A percentile compares a stretch with the other conserved stretches of the same genome.
These are phyloP conservation scores for Aspergillus niger DNA, from an alignment of 2,329 filamentous ascomycete genomes.

Conservation along the genomic window DNA sequence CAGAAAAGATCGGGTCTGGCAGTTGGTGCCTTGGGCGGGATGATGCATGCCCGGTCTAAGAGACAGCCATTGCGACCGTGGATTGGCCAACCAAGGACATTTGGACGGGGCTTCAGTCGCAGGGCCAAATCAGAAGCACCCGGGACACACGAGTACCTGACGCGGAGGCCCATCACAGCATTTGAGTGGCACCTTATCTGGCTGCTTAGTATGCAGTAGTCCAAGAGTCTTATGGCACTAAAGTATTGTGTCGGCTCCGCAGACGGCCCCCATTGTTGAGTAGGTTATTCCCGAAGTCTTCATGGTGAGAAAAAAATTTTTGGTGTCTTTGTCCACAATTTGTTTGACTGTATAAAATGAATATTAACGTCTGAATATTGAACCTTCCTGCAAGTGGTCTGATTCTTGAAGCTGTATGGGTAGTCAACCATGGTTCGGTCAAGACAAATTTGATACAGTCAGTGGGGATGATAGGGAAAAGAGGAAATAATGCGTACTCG, in stretches of 20 bases:
- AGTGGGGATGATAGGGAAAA: conserved; percentile 20
- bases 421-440: conserved; percentile 19
- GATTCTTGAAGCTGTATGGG: conserved; percentile 3
- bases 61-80: conserved; percentile 18
- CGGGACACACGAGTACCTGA: conserved; percentile 19
- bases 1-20: conserved; percentile 29
- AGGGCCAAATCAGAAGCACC: conserved; percentile 20
- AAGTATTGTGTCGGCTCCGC: not conserved
- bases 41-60: conserved; percentile 33
- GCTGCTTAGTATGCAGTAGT: conserved; percentile 2
- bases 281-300: not conserved
- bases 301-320: too few species aligned
- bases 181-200: conserved; percentile 7
- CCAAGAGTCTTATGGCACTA: not conserved
- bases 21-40: conserved; percentile 30
- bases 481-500: conserved; percentile 10
- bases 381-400: not conserved
- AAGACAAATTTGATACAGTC: conserved; percentile 21
- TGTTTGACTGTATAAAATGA: too few species aligned
- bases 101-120: conserved; percentile 13
- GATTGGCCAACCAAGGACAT: conserved; percentile 27
- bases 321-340: too few species aligned
- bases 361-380: not conserved
- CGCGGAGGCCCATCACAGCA: conserved; percentile 13
- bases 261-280: not conserved